Evolutionary conservation across 2,329 filamentous ascomycete species (phyloP).

Genomic region (Cladosporium colombiae): DNA sequence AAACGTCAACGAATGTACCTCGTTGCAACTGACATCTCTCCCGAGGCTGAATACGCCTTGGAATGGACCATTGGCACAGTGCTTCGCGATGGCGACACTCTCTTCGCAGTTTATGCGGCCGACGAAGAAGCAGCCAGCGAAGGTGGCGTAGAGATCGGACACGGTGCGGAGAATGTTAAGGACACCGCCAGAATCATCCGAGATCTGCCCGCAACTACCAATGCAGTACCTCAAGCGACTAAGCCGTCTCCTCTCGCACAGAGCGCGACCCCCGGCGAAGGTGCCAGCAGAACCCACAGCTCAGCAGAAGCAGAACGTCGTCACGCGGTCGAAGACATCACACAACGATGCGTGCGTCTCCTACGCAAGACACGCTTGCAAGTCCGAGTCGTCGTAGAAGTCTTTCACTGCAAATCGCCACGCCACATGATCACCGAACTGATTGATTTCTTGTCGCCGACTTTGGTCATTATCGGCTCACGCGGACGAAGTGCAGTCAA

Average conservation of each 20-base stretch:
- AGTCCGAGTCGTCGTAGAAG: conserved; percentile 90
- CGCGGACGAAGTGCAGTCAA: conserved; percentile 89
- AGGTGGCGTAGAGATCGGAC: conserved; percentile 60
- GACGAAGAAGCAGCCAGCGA: conserved; percentile 70
- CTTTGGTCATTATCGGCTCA: conserved; percentile 88
- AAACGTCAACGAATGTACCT: conserved; percentile 84
- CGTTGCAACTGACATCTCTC: conserved; percentile 92
- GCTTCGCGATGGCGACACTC: conserved; percentile 86
- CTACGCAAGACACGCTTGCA: conserved; percentile 89
- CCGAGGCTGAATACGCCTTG: conserved; percentile 89
- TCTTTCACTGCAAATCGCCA: conserved; percentile 97
- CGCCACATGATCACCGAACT: conserved; percentile 96
- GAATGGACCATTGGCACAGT: conserved; percentile 98
- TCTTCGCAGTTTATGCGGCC: conserved; percentile 89
- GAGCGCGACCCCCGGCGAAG: conserved; percentile 22
- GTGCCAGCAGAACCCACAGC: conserved; percentile 36
- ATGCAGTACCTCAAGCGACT: conserved; percentile 26
- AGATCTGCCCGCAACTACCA: conserved; percentile 53
- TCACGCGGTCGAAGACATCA: conserved; percentile 79
- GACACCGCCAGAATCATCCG: conserved; percentile 74
- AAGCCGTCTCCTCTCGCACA: conserved; percentile 37
- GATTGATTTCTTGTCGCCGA: conserved; percentile 89
- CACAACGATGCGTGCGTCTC: conserved; percentile 78
- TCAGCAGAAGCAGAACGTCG: conserved; percentile 74
- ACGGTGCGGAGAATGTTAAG: conserved; percentile 72